A percentile compares a stretch with the other conserved stretches of the same genome.
Conservation (phyloP, 164 flowering plant genomes). For the Amborella trichopoda region DNA sequence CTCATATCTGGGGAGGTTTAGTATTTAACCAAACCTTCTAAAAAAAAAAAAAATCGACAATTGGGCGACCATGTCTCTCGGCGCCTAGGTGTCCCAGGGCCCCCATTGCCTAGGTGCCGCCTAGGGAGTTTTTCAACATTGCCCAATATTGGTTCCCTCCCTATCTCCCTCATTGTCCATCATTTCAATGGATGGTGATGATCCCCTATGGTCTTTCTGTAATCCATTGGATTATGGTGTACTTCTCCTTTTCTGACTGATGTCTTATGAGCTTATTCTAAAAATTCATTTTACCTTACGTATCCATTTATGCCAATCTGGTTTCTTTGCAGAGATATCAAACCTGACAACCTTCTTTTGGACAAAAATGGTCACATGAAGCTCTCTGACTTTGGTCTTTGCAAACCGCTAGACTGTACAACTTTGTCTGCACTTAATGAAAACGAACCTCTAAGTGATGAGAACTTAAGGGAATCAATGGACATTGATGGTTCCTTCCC, state of each 20-base stretch:
- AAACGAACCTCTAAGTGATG: conserved; percentile 65
- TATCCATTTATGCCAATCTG: conserved; percentile 2
- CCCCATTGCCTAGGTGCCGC: neutral
- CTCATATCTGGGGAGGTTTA: no score
- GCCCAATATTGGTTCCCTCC: neutral
- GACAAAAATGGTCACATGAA: conserved; percentile 93
- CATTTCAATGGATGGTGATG: no score
- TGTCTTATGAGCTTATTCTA: conserved; percentile 1
- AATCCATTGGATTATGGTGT: neutral
- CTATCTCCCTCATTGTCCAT: no score
- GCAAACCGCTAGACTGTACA: conserved; percentile 86
- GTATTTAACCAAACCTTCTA: no score
- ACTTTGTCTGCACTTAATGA: conserved; percentile 55
- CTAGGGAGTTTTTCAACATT: neutral
- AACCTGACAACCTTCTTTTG: conserved; percentile 91
- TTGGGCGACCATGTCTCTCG: no score
- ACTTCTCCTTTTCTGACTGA: neutral
- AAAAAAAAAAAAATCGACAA: no score
- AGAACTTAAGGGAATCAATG: conserved; percentile 59
- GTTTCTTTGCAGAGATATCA: conserved; percentile 58
- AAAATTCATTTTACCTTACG: neutral
- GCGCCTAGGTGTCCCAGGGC: no score
- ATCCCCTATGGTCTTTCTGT: neutral
- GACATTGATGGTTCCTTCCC: conserved; percentile 54
- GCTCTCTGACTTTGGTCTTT: conserved; percentile 97